A percentile compares a stretch with the other conserved stretches of the same genome.
Evolutionary conservation across 73 alveolate genomes (phyloP).

Genomic region (Paramecium sexaurelia): DNA sequence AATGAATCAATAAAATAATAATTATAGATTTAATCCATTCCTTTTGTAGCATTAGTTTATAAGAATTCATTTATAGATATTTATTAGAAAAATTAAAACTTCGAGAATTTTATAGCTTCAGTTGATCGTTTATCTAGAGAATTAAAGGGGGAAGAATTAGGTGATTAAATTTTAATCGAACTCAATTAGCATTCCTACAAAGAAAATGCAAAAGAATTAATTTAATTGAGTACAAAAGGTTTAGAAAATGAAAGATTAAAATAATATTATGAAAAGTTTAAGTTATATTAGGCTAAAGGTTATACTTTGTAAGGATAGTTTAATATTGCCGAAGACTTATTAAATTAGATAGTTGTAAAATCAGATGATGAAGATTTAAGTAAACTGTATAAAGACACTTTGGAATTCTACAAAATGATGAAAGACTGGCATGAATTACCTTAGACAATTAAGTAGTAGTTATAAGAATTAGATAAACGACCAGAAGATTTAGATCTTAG

Average conservation of each 20-base stretch:
- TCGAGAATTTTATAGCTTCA: background rate
- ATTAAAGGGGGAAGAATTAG: background rate
- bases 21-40: background rate
- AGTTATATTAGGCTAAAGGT: background rate
- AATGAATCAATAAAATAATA: background rate
- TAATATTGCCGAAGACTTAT: background rate
- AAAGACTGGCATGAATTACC: background rate
- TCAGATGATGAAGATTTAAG: background rate
- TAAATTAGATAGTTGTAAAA: background rate
- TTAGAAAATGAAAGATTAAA: background rate
- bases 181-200: background rate
- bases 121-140: background rate
- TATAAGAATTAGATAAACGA: background rate
- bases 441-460: background rate
- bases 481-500: background rate
- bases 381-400: background rate
- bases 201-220: background rate
- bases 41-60: background rate
- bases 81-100: background rate
- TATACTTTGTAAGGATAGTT: background rate
- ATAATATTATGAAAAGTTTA: background rate
- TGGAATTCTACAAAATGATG: background rate
- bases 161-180: background rate
- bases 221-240: background rate
- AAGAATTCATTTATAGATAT: background rate